Conservation (phyloP, 139 green algal species). For the Micractinium conductrix region DNA sequence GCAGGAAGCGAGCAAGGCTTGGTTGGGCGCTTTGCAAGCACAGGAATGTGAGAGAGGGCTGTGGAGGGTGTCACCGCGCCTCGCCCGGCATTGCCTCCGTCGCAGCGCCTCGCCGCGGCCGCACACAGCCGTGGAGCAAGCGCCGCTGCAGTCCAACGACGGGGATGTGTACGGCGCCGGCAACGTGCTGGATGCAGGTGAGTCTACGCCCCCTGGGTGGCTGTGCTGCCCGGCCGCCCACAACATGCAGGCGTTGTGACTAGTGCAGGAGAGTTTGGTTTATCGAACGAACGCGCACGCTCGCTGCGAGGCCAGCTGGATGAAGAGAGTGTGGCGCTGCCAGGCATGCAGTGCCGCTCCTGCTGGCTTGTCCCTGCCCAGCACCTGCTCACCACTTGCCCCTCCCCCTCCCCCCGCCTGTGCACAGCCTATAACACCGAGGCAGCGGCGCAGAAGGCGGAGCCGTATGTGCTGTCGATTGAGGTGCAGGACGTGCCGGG, state of each 20-base stretch:
- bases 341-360: too few relatives aligned
- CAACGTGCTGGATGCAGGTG: slow-evolving; percentile 74
- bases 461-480: slow-evolving; percentile 88
- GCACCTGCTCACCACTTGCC: too few relatives aligned
- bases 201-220: not conserved
- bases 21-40: not conserved
- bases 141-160: slow-evolving; percentile 11
- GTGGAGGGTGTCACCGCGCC: too few relatives aligned
- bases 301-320: too few relatives aligned
- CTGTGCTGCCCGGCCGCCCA: too few relatives aligned
- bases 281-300: too few relatives aligned
- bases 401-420: not conserved
- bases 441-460: slow-evolving; percentile 30
- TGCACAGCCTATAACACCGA: slow-evolving; percentile 8
- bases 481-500: slow-evolving; percentile 90
- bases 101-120: not conserved
- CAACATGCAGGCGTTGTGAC: too few relatives aligned
- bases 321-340: too few relatives aligned
- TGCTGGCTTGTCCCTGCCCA: too few relatives aligned
- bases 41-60: too few relatives aligned
- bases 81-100: too few relatives aligned
- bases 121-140: slow-evolving; percentile 8
- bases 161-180: slow-evolving; percentile 76
- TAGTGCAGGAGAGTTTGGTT: too few relatives aligned
- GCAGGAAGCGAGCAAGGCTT: not conserved